phyloP scores from a whole-genome alignment of 371 early-diverging fungal species.

The Rhizomucor pusillus region DNA sequence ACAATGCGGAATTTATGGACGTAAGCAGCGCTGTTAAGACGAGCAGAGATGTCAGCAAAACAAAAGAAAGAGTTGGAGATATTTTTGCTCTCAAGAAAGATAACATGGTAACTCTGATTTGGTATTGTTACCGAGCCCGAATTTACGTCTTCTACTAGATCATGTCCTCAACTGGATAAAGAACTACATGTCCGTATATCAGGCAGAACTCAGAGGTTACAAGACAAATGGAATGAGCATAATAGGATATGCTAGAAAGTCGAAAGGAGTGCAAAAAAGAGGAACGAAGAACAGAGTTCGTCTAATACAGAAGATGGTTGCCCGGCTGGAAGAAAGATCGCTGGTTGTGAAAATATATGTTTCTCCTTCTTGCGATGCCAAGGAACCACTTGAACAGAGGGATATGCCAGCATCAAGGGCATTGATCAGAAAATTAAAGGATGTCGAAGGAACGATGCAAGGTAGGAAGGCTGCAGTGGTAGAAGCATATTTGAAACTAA shows the following conservation, averaged over 20 bases:
- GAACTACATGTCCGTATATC: neutral
- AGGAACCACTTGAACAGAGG: neutral
- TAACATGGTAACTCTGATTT: slow-evolving; percentile 1
- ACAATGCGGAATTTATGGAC: slow-evolving; percentile 2
- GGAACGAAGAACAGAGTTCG: neutral
- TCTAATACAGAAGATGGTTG: slow-evolving; percentile 3
- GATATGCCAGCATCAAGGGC: neutral
- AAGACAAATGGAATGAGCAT: neutral
- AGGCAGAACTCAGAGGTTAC: neutral
- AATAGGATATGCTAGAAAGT: neutral
- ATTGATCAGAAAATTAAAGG: neutral
- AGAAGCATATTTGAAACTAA: too few species aligned
- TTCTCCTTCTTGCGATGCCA: neutral
- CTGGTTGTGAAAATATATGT: slow-evolving; percentile 2
- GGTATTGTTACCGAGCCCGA: too few species aligned
- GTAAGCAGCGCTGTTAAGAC: neutral
- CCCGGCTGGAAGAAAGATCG: slow-evolving; percentile 1
- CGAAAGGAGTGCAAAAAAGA: neutral
- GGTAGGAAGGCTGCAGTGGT: too few species aligned
- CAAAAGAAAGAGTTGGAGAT: too few species aligned
- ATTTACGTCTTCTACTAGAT: too few species aligned
- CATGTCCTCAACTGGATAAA: neutral
- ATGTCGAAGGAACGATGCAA: slow-evolving; percentile 3
- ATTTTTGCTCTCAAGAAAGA: too few species aligned
- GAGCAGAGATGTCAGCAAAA: too few species aligned